Evolutionary conservation across 2,329 filamentous ascomycete species (phyloP).

Genomic region (Sclerotiophoma versabilis): DNA sequence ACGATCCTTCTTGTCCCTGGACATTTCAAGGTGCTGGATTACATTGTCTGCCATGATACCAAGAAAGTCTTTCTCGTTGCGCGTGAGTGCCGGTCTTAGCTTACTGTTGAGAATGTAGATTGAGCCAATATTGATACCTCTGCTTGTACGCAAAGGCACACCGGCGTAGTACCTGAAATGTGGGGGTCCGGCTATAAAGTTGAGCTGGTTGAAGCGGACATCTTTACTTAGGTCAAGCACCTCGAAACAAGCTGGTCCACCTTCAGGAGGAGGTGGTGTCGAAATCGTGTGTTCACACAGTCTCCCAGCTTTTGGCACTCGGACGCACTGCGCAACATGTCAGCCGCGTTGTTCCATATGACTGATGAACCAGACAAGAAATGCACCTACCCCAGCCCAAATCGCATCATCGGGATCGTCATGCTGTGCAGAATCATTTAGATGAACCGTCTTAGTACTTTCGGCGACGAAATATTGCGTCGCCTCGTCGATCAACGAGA

Average conservation of each 20-base stretch:
- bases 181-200: conserved; percentile 38
- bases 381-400: conserved; percentile 42
- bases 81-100: conserved; percentile 27
- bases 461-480: conserved; percentile 61
- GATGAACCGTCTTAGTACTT: conserved; percentile 52
- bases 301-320: conserved; percentile 43
- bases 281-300: conserved; percentile 46
- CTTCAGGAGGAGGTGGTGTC: conserved; percentile 23
- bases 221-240: conserved; percentile 45
- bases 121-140: conserved; percentile 45
- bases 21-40: conserved; percentile 45
- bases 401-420: conserved; percentile 44
- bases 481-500: conserved; percentile 58
- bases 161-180: conserved; percentile 44
- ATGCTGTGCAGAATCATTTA: conserved; percentile 44
- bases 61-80: conserved; percentile 22
- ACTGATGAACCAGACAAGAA: too few relatives aligned
- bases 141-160: conserved; percentile 41
- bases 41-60: conserved; percentile 42
- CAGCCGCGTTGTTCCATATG: not conserved
- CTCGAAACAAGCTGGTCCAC: conserved; percentile 51
- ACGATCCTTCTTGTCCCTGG: conserved; percentile 44
- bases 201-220: conserved; percentile 39
- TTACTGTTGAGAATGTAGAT: conserved; percentile 40
- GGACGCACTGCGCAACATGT: conserved; percentile 27